These are phyloP conservation scores for Eucalyptus curtisii DNA, from an alignment of 345 rosid species.

Conservation along the genomic window DNA sequence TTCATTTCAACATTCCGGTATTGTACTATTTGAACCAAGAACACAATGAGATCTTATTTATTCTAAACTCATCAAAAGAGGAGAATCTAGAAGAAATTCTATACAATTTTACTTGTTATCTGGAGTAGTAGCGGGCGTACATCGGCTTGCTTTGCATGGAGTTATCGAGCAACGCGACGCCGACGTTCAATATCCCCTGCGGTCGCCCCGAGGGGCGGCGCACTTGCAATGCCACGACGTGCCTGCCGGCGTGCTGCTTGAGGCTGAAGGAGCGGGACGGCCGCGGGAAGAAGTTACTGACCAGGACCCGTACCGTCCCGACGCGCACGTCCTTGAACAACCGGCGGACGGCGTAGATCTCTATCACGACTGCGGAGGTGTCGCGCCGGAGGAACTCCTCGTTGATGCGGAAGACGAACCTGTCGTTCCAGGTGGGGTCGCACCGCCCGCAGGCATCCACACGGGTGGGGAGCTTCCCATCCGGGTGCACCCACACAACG, in stretches of 20 bases:
- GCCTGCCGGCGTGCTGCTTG: conserved; percentile 41
- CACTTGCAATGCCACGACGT: conserved; percentile 70
- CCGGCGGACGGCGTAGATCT: conserved; percentile 73
- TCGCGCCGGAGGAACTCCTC: conserved; percentile 59
- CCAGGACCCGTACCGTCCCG: conserved; percentile 58
- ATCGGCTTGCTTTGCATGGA: conserved; percentile 83
- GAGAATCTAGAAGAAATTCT: background rate
- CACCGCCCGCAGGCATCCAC: conserved; percentile 37
- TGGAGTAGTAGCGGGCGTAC: conserved; percentile 6
- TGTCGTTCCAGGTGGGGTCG: conserved; percentile 92
- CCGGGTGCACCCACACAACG: conserved; percentile 74
- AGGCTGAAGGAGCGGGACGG: background rate
- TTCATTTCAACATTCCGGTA: background rate
- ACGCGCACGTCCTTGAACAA: conserved; percentile 78
- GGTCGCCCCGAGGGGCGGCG: conserved; percentile 80
- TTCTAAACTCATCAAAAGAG: background rate
- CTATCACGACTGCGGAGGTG: conserved; percentile 71
- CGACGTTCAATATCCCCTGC: conserved; percentile 83
- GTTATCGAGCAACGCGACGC: conserved; percentile 66
- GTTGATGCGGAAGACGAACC: conserved; percentile 74
- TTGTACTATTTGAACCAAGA: background rate
- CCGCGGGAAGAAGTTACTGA: conserved; percentile 45
- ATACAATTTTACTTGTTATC: background rate
- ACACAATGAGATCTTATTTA: background rate
- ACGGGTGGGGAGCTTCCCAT: conserved; percentile 69